These are phyloP conservation scores for Fraxinus latifolia DNA, from an alignment of 305 asterid genomes.

Conservation along the genomic window DNA sequence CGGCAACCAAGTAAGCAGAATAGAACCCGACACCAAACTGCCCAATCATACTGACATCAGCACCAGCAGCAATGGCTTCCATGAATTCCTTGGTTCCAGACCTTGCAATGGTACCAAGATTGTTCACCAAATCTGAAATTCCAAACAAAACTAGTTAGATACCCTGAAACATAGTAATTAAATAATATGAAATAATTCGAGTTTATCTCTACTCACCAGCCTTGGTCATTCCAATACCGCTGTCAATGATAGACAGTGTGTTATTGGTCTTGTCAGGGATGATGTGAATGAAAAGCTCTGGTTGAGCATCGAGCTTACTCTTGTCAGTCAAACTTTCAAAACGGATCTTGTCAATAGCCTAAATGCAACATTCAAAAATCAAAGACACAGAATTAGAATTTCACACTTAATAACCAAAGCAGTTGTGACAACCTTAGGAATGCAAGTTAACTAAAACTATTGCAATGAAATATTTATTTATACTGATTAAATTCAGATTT, in stretches of 20 bases:
- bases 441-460: not conserved
- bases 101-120: constrained; percentile 40
- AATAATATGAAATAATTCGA: not conserved
- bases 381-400: not conserved
- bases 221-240: constrained; percentile 33
- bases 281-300: constrained; percentile 31
- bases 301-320: constrained; percentile 34
- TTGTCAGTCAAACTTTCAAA: constrained; percentile 35
- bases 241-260: constrained; percentile 25
- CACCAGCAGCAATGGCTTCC: constrained; percentile 40
- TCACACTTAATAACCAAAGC: not conserved
- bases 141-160: not conserved
- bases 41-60: constrained; percentile 43
- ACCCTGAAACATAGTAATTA: not conserved
- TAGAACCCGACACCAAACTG: constrained; percentile 42
- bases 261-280: constrained; percentile 32
- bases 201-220: constrained; percentile 21
- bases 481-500: not conserved
- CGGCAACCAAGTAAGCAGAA: constrained; percentile 38
- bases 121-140: constrained; percentile 36
- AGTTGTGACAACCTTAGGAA: not conserved
- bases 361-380: not conserved
- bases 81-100: constrained; percentile 39
- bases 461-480: not conserved
- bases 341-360: constrained; percentile 33